phyloP scores from a whole-genome alignment of 192 early-diverging fungal species.

The Lobulomyces angularis region DNA sequence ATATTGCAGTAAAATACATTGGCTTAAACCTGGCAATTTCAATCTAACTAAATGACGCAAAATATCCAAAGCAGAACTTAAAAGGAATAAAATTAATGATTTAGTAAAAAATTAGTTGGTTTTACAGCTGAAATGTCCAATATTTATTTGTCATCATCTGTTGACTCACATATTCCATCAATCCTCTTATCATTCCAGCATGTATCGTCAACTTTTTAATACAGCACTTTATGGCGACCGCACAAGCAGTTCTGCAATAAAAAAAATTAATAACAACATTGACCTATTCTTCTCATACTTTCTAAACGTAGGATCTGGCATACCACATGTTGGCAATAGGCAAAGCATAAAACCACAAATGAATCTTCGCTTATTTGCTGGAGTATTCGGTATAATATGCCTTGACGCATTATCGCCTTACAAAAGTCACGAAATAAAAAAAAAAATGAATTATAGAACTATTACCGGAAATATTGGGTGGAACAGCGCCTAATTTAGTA shows the following conservation, averaged over 20 bases:
- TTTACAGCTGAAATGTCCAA: conserved; percentile 42
- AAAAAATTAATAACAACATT: not conserved
- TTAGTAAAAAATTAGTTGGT: conserved; percentile 2
- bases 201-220: conserved; percentile 22
- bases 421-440: conserved; percentile 1
- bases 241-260: conserved; percentile 23
- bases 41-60: conserved; percentile 24
- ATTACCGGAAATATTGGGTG: conserved; percentile 21
- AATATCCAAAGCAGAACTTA: conserved; percentile 42
- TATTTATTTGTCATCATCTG: conserved; percentile 42
- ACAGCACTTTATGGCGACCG: conserved; percentile 26
- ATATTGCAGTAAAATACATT: conserved; percentile 32
- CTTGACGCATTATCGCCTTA: conserved; percentile 14
- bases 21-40: conserved; percentile 34
- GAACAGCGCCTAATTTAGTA: conserved; percentile 31
- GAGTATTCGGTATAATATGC: conserved; percentile 36
- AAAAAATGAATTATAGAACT: not conserved
- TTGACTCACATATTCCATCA: conserved; percentile 35
- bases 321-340: conserved; percentile 40
- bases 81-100: conserved; percentile 3
- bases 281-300: conserved; percentile 12
- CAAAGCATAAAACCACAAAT: conserved; percentile 38
- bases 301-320: conserved; percentile 34
- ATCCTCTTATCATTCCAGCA: conserved; percentile 28
- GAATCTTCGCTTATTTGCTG: conserved; percentile 38